A percentile compares a stretch with the other conserved stretches of the same genome.
phyloP scores from a whole-genome alignment of 192 early-diverging fungal species.

The Linnemannia elongata region DNA sequence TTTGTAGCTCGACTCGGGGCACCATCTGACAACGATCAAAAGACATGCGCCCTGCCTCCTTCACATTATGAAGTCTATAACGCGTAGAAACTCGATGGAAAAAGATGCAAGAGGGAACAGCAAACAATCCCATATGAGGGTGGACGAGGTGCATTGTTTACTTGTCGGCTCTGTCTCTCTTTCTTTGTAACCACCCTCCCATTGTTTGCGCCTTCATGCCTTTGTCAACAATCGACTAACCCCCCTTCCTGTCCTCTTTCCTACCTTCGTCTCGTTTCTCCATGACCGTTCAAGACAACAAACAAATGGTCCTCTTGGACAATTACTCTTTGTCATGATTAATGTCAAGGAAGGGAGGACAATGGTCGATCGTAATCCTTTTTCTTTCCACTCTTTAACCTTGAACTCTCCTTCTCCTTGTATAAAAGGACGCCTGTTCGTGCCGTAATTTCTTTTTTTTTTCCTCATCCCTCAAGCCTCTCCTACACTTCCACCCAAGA shows the following conservation, averaged over 20 bases:
- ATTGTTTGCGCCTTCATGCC: neutral
- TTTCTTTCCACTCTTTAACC: no score
- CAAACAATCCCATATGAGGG: neutral
- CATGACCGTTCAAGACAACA: neutral
- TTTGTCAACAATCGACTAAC: neutral
- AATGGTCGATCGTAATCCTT: neutral
- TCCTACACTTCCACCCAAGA: neutral
- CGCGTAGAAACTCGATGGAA: neutral
- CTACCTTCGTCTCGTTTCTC: no score
- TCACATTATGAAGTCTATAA: neutral
- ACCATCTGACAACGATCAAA: neutral
- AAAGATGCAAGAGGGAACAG: neutral
- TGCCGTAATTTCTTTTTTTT: neutral
- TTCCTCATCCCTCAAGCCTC: slow-evolving; percentile 4
- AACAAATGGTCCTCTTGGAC: neutral
- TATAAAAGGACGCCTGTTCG: neutral
- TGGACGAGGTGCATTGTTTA: neutral
- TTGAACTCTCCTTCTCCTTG: neutral
- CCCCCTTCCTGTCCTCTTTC: neutral
- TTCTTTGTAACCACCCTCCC: neutral
- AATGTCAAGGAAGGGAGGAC: neutral
- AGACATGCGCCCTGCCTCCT: neutral
- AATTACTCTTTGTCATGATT: slow-evolving; percentile 10
- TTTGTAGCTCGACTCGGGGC: neutral
- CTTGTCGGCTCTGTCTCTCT: neutral